Conservation (phyloP, 2,329 filamentous ascomycete genomes). For the Penicillium vulpinum region DNA sequence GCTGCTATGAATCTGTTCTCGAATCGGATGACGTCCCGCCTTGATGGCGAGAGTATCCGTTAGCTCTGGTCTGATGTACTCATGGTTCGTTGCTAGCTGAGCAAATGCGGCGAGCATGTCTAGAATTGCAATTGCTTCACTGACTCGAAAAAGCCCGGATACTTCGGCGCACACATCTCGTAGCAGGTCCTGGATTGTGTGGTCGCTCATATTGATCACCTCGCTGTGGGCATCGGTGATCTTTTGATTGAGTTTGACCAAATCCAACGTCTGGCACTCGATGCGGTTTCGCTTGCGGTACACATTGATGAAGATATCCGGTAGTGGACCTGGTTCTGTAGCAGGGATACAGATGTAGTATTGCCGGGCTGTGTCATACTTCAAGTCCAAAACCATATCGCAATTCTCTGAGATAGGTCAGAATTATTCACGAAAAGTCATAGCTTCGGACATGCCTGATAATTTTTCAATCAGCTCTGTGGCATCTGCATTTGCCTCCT, state of each 20-base stretch:
- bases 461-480: constrained; percentile 69
- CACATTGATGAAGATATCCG: constrained; percentile 74
- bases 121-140: constrained; percentile 80
- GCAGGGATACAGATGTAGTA: constrained; percentile 73
- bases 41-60: constrained; percentile 70
- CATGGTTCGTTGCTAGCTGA: constrained; percentile 66
- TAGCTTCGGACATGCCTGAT: constrained; percentile 52
- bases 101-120: constrained; percentile 83
- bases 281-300: constrained; percentile 71
- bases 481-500: constrained; percentile 79
- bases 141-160: constrained; percentile 75
- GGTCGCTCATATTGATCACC: constrained; percentile 78
- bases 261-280: constrained; percentile 82
- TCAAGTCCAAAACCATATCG: constrained; percentile 64
- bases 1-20: constrained; percentile 68
- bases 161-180: constrained; percentile 70
- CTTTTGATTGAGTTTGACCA: constrained; percentile 77
- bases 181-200: constrained; percentile 70
- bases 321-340: constrained; percentile 63
- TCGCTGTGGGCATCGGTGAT: constrained; percentile 81
- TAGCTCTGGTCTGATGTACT: constrained; percentile 70
- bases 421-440: background rate
- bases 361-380: constrained; percentile 73
- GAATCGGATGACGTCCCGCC: constrained; percentile 73
- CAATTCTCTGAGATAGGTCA: constrained; percentile 52